Evolutionary conservation across 2,329 filamentous ascomycete genomes (phyloP), one percentile per base, ranked within the genome.

Genomic region (Xylariaceae sp.): DNA sequence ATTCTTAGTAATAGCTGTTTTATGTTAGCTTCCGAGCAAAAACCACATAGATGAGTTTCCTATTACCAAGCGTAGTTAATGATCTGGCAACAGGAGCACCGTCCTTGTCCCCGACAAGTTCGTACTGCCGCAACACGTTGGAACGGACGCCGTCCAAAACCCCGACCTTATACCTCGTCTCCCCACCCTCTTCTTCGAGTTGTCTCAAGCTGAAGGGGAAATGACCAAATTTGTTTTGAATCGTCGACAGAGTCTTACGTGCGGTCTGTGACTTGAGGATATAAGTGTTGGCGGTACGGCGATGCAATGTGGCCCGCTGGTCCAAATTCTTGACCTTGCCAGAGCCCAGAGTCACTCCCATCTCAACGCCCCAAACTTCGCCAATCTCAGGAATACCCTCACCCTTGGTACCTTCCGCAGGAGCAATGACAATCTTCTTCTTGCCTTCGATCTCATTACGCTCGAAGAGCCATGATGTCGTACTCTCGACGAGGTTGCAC

Each of bases 141-240:
- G 89, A 87, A 70, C 95, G 90, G 54, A 98, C 94, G 77, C 94
- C 97, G 80, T 99, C 95, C 57, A 98, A 90, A 56, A 98, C 90
- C 72, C 95, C 95, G 53, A 78, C 95, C 89, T 89, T 98, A 90
- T 67, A 71, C 37, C 71, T 71, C 33, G 68, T 71, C 58, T 92
- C 95, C 65, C 93, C 88, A 72, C 94, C 89, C 85, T 99, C 95
- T 71, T 98, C 94, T 63, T 97, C 94, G 62, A 99, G 86, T 81
- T 99, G 95, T 73, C 95, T 87, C 81, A 98, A 83, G 78, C 91
- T 96, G 86, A 99, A 99, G 69, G 95, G 95, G 84, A 99, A 99
- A 62, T 87, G 92, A 65, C 94, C 93, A 73, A 98, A 99, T 81
- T 94, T 97, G 87, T 94, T 96, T 75, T 96, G 89, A 60, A 96